Conservation (phyloP, 106 monocot species). For the Dendrobium chrysotoxum region DNA sequence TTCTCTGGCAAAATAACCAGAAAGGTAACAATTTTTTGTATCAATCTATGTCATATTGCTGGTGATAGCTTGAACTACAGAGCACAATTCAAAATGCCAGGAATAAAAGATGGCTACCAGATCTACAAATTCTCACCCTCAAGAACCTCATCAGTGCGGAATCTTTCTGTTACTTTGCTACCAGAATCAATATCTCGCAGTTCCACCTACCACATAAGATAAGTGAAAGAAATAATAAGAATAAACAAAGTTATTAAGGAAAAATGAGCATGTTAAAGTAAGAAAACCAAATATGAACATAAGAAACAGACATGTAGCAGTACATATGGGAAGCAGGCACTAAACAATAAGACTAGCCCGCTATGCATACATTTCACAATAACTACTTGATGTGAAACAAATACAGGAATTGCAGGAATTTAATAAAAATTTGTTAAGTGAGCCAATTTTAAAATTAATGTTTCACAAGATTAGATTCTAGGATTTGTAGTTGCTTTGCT, state of each 20-base stretch:
- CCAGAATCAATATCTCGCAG: conserved; percentile 92
- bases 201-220: conserved; percentile 55
- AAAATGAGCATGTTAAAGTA: not conserved
- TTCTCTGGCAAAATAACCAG: not conserved
- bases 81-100: not conserved
- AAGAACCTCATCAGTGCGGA: conserved; percentile 88
- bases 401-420: too few relatives aligned
- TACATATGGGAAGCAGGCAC: not conserved
- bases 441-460: too few relatives aligned
- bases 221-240: not conserved
- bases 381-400: too few relatives aligned
- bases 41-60: not conserved
- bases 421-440: too few relatives aligned
- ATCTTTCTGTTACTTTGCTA: conserved; percentile 75
- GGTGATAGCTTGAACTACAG: not conserved
- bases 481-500: too few relatives aligned
- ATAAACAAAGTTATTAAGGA: not conserved
- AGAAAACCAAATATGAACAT: not conserved
- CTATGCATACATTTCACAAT: too few relatives aligned
- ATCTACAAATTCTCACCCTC: conserved; percentile 52
- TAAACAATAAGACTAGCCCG: not conserved
- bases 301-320: not conserved
- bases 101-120: conserved; percentile 5
- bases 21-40: not conserved
- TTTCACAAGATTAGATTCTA: too few relatives aligned